phyloP scores from a whole-genome alignment of 306 rosid species.

The Astragalus membranaceus region DNA sequence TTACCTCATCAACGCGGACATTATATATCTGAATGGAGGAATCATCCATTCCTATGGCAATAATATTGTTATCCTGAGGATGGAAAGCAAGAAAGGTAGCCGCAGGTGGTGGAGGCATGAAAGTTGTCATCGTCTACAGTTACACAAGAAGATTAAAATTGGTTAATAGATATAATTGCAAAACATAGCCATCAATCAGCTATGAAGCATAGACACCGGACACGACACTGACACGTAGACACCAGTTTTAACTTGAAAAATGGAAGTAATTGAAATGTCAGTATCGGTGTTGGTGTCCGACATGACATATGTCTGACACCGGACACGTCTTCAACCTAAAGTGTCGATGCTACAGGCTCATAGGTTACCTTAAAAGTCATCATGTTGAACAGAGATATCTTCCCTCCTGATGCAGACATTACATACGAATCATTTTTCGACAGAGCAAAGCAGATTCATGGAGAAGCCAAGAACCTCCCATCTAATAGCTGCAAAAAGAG shows the following conservation, averaged over 20 bases:
- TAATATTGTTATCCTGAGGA: conserved; percentile 94
- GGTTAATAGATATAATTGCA: conserved; percentile 12
- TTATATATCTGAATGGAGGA: conserved; percentile 96
- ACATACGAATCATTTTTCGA: no score
- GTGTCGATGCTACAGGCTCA: not conserved
- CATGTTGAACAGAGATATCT: conserved; percentile 82
- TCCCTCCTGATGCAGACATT: no score
- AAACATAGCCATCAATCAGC: not conserved
- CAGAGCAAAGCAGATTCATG: no score
- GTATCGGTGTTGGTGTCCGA: no score
- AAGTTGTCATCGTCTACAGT: conserved; percentile 92
- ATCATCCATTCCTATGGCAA: conserved; percentile 99
- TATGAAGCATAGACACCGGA: no score
- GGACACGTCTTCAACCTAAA: no score
- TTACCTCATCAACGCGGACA: conserved; percentile 97
- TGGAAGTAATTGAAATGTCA: no score
- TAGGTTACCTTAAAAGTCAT: conserved; percentile 76
- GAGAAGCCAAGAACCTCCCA: no score
- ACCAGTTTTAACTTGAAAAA: no score
- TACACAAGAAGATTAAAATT: conserved; percentile 29
- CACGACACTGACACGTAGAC: no score
- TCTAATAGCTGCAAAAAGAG: no score
- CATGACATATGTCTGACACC: no score
- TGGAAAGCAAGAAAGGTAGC: conserved; percentile 98
- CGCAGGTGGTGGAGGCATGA: conserved; percentile 98